These are phyloP conservation scores for Venturia carpophila DNA, from an alignment of 2,329 filamentous ascomycete species.

Conservation along the genomic window DNA sequence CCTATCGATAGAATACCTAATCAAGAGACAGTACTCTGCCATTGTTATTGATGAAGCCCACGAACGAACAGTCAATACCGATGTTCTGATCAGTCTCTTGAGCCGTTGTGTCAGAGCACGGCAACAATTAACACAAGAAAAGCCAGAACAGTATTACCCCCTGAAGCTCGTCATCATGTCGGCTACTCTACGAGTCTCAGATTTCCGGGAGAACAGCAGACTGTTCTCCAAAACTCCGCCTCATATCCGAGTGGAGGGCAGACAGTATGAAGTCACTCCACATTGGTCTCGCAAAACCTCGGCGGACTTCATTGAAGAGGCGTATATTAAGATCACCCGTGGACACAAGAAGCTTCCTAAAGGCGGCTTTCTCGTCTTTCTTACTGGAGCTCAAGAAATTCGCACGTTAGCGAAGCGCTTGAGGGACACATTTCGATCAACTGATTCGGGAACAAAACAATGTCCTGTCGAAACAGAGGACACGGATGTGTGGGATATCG, in stretches of 20 bases:
- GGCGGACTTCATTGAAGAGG: conserved; percentile 84
- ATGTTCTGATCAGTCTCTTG: conserved; percentile 95
- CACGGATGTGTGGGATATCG: conserved; percentile 2
- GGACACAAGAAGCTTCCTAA: conserved; percentile 86
- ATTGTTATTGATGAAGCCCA: conserved; percentile 96
- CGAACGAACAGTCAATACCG: conserved; percentile 94
- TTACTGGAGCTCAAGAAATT: conserved; percentile 93
- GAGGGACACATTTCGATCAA: conserved; percentile 54
- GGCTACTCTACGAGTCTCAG: conserved; percentile 81
- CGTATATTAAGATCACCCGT: conserved; percentile 75
- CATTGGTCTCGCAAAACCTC: conserved; percentile 82
- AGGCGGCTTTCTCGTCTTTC: conserved; percentile 85
- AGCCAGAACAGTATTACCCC: conserved; percentile 59
- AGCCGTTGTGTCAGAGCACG: conserved; percentile 84
- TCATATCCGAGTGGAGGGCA: conserved; percentile 80
- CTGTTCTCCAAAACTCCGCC: conserved; percentile 73
- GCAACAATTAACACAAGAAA: conserved; percentile 61
- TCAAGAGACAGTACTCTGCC: conserved; percentile 66
- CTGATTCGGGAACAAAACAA: conserved; percentile 39
- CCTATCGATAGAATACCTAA: too few relatives aligned
- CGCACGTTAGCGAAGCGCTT: conserved; percentile 70
- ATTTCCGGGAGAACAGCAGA: conserved; percentile 75
- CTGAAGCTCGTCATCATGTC: conserved; percentile 98
- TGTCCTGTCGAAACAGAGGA: conserved; percentile 29
- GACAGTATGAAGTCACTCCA: conserved; percentile 81